A percentile compares a stretch with the other conserved stretches of the same genome.
Conservation (phyloP, 352 stramenopile species). For the Pythium insidiosum region DNA sequence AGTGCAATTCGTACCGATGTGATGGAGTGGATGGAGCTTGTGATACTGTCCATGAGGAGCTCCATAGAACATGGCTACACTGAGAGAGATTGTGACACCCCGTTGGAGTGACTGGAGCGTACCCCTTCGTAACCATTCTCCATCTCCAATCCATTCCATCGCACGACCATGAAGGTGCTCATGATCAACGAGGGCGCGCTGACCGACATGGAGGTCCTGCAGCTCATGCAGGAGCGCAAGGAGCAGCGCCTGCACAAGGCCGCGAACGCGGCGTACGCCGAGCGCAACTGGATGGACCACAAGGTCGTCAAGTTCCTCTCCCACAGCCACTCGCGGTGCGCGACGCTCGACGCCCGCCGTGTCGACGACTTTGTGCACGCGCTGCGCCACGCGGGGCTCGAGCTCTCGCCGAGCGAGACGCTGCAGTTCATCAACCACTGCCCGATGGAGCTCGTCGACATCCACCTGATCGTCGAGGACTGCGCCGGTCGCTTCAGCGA, state of each 20-base stretch:
- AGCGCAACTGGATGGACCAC: slow-evolving; percentile 88
- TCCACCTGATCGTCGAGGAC: slow-evolving; percentile 81
- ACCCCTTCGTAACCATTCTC: slow-evolving; percentile 59
- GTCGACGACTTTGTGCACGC: slow-evolving; percentile 58
- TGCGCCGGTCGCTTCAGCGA: slow-evolving; percentile 72
- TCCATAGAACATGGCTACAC: no score
- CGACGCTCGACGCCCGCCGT: slow-evolving; percentile 31
- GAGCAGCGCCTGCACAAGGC: slow-evolving; percentile 70
- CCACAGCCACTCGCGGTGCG: slow-evolving; percentile 59
- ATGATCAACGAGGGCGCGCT: slow-evolving; percentile 73
- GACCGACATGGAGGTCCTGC: slow-evolving; percentile 72
- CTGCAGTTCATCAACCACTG: slow-evolving; percentile 85
- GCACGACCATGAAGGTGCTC: slow-evolving; percentile 69
- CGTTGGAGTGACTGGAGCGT: slow-evolving; percentile 84
- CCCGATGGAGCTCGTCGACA: slow-evolving; percentile 74
- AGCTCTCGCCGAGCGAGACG: slow-evolving; percentile 61
- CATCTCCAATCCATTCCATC: no score
- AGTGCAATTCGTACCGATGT: no score
- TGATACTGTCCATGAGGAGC: no score
- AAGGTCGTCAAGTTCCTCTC: slow-evolving; percentile 86
- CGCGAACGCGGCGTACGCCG: slow-evolving; percentile 64
- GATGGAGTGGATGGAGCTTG: no score
- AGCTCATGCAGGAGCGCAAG: slow-evolving; percentile 80
- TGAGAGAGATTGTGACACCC: no score
- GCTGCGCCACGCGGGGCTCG: slow-evolving; percentile 31